Percentiles rank a stretch among this genome's conserved stretches.
phyloP scores from a whole-genome alignment of 257 asterid species.

The Datura wrightii region DNA sequence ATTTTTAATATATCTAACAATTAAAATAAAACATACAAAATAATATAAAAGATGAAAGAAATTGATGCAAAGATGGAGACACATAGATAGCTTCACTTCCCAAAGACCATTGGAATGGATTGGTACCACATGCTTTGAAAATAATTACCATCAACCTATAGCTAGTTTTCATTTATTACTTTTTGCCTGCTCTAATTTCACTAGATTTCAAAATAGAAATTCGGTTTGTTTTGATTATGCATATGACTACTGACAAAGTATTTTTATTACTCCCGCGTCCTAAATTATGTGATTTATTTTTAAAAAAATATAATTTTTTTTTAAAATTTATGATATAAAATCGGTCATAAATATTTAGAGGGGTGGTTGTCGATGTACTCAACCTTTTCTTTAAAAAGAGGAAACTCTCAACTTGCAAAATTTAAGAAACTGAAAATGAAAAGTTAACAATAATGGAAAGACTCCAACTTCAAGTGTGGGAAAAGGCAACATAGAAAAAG shows the following conservation, averaged over 20 bases:
- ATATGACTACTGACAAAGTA: too few relatives aligned
- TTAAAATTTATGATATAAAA: too few relatives aligned
- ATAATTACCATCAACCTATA: background rate
- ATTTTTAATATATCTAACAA: too few relatives aligned
- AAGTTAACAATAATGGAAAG: background rate
- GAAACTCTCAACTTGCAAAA: background rate
- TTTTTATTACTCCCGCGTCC: too few relatives aligned
- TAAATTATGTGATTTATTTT: too few relatives aligned
- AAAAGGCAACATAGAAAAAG: background rate
- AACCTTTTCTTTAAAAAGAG: background rate
- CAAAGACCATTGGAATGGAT: background rate
- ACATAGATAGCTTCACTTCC: background rate
- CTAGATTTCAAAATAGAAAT: background rate
- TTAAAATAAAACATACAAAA: too few relatives aligned
- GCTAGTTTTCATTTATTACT: conserved; percentile 10
- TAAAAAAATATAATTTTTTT: too few relatives aligned
- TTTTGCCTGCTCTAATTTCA: background rate
- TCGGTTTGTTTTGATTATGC: too few relatives aligned
- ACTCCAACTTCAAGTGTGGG: background rate
- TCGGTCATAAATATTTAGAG: too few relatives aligned
- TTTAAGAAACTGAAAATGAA: background rate
- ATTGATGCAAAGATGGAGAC: conserved; percentile 7
- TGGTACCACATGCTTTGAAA: background rate
- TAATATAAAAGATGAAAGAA: background rate
- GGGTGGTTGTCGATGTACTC: background rate